Base-by-base conservation (phyloP, 1,139 yeast genomes). In the Kluyveromyces sp. region DNA sequence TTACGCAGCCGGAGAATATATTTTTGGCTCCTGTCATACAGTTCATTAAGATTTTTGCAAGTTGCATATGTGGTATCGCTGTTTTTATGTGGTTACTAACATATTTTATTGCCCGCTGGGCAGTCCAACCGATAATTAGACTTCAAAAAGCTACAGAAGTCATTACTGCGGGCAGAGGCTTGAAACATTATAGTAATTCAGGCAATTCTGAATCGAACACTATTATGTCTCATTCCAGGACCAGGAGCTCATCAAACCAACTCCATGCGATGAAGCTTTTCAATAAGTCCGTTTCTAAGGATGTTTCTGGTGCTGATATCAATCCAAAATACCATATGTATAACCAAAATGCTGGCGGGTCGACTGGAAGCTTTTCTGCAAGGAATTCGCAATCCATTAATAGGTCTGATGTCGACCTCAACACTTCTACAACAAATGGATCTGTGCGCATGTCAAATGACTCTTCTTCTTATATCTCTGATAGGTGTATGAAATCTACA, bases 131-230 rank as follows among this genome's bases (percentile, higher is more conserved):
- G 0, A 85, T 92, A 46, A 77, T 88, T 39, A 74, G 81, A 50
- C 74, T 90, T 39, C 88, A 85, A 59, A 79, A 81, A 49, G 96
- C 96, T 0, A 86, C 97, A 1, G 96, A 87, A 60, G 78, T 72
- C 0, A 69, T 69, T 5, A 60, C 70, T 3, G 63, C 63, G 42
- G 72, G 72, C 2, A 57, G 72, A 52, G 72, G 71, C 0, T 48
- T 66, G 34, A 62, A 64, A 48, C 52, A 51, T 1, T 50, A 41
- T 15, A 39, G 43, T 29, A 41, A 43, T 34, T 43, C 45, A 25
- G 42, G 39, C 21, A 34, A 26, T 28, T 41, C 43, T 27, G 43
- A 41, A 21, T 41, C 43, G 8, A 41, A 34, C 25, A 41, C 42
- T 21, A 30, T 32, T 6, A 41, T 35, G 10, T 26, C 29, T 3